Evolutionary conservation across 2,329 filamentous ascomycete genomes (phyloP).

Genomic region (Stachybotrys echinatus): DNA sequence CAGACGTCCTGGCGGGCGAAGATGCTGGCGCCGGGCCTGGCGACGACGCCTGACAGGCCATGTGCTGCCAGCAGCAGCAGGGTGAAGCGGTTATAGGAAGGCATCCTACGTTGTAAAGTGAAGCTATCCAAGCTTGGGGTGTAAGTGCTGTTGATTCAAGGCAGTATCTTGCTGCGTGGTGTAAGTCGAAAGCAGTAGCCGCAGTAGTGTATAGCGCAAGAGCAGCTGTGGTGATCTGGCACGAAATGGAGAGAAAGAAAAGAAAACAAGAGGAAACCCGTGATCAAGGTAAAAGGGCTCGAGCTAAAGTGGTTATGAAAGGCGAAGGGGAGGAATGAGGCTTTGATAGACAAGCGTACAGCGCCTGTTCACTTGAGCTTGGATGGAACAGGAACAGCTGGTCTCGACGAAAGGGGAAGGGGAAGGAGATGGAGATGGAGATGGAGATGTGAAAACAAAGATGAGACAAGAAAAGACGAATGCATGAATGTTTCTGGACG

Average conservation of each 20-base stretch:
- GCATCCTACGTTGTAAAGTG: not conserved
- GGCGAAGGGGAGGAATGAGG: not conserved
- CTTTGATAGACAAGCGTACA: not conserved
- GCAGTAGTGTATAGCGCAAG: too few relatives aligned
- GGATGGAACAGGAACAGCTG: not conserved
- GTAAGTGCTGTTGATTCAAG: not conserved
- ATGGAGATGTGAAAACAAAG: not conserved
- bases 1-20: conserved; percentile 45
- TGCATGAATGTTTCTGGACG: not conserved
- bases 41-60: conserved; percentile 29
- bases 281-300: not conserved
- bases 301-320: not conserved
- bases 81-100: conserved; percentile 19
- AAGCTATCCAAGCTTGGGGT: not conserved
- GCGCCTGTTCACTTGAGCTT: not conserved
- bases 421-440: not conserved
- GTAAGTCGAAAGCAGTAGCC: not conserved
- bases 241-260: too few relatives aligned
- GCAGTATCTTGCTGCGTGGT: not conserved
- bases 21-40: conserved; percentile 31
- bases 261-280: too few relatives aligned
- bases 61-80: conserved; percentile 32
- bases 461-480: not conserved
- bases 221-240: too few relatives aligned
- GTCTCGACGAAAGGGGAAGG: too few relatives aligned